Evolutionary conservation across 2,329 filamentous ascomycete species (phyloP).

Genomic region (Penicillium oxalicum): DNA sequence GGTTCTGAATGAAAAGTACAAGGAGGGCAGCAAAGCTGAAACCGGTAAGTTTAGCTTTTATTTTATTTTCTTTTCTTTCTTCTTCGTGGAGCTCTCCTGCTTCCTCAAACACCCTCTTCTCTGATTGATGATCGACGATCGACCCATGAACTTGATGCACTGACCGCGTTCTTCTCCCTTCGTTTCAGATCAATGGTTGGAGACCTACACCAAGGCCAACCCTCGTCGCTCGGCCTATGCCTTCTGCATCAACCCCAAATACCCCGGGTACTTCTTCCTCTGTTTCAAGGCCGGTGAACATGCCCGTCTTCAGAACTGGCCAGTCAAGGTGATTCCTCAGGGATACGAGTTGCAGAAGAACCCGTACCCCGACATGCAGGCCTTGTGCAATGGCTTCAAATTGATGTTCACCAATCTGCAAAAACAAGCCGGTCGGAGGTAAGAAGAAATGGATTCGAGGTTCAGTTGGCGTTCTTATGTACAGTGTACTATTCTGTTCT

Average conservation of each 20-base stretch:
- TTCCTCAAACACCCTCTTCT: too few relatives aligned
- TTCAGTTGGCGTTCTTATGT: conserved; percentile 3
- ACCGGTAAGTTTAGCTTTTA: conserved; percentile 62
- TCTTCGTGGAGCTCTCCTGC: neutral
- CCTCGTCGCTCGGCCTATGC: conserved; percentile 88
- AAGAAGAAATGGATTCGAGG: conserved; percentile 4
- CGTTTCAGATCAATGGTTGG: conserved; percentile 78
- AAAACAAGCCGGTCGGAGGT: conserved; percentile 22
- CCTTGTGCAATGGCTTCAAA: conserved; percentile 96
- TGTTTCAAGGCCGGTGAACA: conserved; percentile 88
- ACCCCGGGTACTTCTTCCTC: conserved; percentile 89
- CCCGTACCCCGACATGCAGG: conserved; percentile 89
- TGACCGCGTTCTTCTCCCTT: neutral
- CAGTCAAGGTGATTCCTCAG: conserved; percentile 84
- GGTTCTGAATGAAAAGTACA: conserved; percentile 90
- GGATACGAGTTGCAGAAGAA: conserved; percentile 87
- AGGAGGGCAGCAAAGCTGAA: conserved; percentile 69
- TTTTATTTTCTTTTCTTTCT: conserved; percentile 1
- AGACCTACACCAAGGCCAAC: conserved; percentile 93
- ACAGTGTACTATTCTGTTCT: conserved; percentile 21
- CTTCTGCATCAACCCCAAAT: conserved; percentile 88
- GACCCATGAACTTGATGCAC: neutral
- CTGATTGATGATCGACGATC: too few relatives aligned
- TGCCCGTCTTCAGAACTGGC: conserved; percentile 69
- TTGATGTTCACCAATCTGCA: conserved; percentile 66